Conservation (phyloP, 352 stramenopile species). For the Pelagophyceae sp. region DNA sequence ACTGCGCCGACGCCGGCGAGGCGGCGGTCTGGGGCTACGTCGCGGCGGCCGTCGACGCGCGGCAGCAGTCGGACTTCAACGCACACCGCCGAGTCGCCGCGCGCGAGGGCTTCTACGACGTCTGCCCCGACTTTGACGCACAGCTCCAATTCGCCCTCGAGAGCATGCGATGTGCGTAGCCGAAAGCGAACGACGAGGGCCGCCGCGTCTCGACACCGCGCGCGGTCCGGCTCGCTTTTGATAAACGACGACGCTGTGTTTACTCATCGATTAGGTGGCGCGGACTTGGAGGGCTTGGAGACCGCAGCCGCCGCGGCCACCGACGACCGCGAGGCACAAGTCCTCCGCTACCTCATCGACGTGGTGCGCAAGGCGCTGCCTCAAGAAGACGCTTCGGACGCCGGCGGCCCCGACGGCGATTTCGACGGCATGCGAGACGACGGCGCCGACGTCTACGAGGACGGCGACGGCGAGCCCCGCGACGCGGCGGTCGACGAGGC, state of each 20-base stretch:
- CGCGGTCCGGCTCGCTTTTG: too few species aligned
- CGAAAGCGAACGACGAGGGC: not conserved
- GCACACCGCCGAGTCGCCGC: not conserved
- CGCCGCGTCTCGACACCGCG: too few species aligned
- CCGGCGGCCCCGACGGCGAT: not conserved
- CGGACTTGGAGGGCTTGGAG: not conserved
- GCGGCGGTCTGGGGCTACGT: not conserved
- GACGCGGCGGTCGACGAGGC: conserved; percentile 22
- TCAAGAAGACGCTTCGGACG: not conserved
- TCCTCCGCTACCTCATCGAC: not conserved
- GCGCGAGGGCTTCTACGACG: conserved; percentile 6
- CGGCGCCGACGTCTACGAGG: not conserved
- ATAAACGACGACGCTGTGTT: too few species aligned
- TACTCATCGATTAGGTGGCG: too few species aligned
- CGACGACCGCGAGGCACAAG: not conserved
- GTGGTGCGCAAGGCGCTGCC: not conserved
- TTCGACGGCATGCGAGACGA: not conserved
- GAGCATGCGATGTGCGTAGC: not conserved
- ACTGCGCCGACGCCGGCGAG: not conserved
- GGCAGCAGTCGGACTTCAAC: too few species aligned
- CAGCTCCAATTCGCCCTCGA: conserved; percentile 1
- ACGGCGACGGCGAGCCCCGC: not conserved
- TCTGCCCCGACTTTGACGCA: conserved; percentile 19
- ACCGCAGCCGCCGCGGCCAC: not conserved
- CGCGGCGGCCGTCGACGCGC: not conserved